Evolutionary conservation across 169 alveolate genomes (phyloP).

Genomic region (Babesia divergens): DNA sequence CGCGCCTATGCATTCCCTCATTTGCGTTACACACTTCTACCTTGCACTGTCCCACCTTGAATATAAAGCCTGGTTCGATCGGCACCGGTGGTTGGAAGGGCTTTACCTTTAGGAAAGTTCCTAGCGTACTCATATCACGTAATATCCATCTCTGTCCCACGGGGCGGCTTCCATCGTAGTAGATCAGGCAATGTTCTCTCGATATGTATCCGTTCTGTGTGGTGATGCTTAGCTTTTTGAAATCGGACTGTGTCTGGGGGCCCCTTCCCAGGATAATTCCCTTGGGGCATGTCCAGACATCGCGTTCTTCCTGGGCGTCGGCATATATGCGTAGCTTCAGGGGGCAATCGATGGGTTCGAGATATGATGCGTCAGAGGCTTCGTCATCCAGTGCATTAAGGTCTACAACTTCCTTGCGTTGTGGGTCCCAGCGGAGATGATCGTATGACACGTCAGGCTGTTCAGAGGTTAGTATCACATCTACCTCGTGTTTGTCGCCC

Average conservation of each 20-base stretch:
- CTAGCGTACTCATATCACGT: slow-evolving; percentile 83
- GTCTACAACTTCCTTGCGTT: slow-evolving; percentile 15
- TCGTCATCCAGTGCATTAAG: background rate
- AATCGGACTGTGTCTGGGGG: slow-evolving; percentile 75
- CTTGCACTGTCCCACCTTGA: slow-evolving; percentile 88
- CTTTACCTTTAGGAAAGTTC: slow-evolving; percentile 82
- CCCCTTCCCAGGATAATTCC: slow-evolving; percentile 84
- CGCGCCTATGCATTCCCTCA: slow-evolving; percentile 41
- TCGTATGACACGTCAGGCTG: slow-evolving; percentile 63
- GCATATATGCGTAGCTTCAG: slow-evolving; percentile 51
- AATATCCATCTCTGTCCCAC: slow-evolving; percentile 79
- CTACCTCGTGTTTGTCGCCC: slow-evolving; percentile 81
- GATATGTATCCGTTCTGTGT: slow-evolving; percentile 86
- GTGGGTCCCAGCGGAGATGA: slow-evolving; percentile 71
- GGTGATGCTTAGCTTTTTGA: slow-evolving; percentile 76
- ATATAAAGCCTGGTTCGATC: slow-evolving; percentile 72
- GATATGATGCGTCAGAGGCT: background rate
- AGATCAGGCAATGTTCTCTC: slow-evolving; percentile 85
- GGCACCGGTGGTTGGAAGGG: slow-evolving; percentile 82
- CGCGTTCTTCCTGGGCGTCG: slow-evolving; percentile 61
- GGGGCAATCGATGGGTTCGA: slow-evolving; percentile 44
- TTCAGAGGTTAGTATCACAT: slow-evolving; percentile 61
- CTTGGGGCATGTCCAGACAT: slow-evolving; percentile 75
- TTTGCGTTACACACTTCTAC: slow-evolving; percentile 74
- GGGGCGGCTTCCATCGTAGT: slow-evolving; percentile 80